These are phyloP conservation scores for Polygonum maritimum DNA, from an alignment of 148 eudicot species.

Conservation along the genomic window DNA sequence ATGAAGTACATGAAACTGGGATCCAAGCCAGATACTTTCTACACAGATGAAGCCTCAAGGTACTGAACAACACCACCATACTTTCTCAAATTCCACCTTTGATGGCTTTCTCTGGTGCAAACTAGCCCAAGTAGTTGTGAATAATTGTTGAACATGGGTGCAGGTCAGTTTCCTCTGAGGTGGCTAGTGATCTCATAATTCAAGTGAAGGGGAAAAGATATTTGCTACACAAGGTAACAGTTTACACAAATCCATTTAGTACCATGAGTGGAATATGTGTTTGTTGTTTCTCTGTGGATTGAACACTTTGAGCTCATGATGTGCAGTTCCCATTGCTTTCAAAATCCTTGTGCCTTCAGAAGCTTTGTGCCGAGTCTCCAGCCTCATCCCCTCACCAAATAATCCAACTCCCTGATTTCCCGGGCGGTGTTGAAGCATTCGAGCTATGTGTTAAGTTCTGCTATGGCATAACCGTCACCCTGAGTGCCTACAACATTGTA, in stretches of 20 bases:
- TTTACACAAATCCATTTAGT: background rate
- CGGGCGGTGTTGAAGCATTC: slow-evolving; percentile 69
- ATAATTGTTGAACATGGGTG: slow-evolving; percentile 2
- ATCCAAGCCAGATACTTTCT: slow-evolving; percentile 79
- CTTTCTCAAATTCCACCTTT: background rate
- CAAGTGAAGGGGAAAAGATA: slow-evolving; percentile 71
- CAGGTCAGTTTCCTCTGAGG: slow-evolving; percentile 88
- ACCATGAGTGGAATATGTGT: background rate
- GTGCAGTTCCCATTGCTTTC: slow-evolving; percentile 81
- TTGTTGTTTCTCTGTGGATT: background rate
- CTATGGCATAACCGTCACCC: slow-evolving; percentile 82
- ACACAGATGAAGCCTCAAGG: slow-evolving; percentile 76
- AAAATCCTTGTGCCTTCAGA: slow-evolving; percentile 66
- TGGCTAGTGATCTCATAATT: slow-evolving; percentile 78
- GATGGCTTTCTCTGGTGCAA: background rate
- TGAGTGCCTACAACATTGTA: slow-evolving; percentile 76
- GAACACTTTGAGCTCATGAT: slow-evolving; percentile 9
- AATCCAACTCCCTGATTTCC: slow-evolving; percentile 76
- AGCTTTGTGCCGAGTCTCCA: slow-evolving; percentile 49
- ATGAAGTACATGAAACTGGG: slow-evolving; percentile 99
- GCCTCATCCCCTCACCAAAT: slow-evolving; percentile 52
- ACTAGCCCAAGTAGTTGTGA: background rate
- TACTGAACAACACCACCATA: slow-evolving; percentile 12
- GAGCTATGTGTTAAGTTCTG: slow-evolving; percentile 90
- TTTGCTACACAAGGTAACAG: slow-evolving; percentile 79